phyloP scores from a whole-genome alignment of 2,329 filamentous ascomycete genomes.

The Apiospora rasikravindrae region DNA sequence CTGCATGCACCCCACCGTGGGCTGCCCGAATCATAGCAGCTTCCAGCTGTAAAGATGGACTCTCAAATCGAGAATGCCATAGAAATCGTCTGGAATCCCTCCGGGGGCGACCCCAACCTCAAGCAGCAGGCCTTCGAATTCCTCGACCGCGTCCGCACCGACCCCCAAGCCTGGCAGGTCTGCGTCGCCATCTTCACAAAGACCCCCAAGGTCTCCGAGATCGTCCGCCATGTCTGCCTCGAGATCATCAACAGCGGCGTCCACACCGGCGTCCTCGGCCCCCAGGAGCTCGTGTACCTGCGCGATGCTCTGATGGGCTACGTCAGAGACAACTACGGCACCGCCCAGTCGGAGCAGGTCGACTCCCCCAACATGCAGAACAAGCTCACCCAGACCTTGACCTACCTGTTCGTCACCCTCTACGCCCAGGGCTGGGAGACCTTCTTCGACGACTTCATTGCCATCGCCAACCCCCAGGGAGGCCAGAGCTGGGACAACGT shows the following conservation, averaged over 20 bases:
- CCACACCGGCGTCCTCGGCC: slow-evolving; percentile 77
- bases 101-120: slow-evolving; percentile 70
- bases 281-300: slow-evolving; percentile 73
- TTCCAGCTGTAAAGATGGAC: slow-evolving; percentile 25
- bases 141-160: slow-evolving; percentile 76
- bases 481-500: slow-evolving; percentile 70
- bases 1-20: slow-evolving; percentile 44
- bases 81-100: slow-evolving; percentile 87
- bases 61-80: slow-evolving; percentile 89
- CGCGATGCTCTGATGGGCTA: slow-evolving; percentile 85
- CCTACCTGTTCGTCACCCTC: slow-evolving; percentile 86
- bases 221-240: slow-evolving; percentile 86
- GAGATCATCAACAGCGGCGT: slow-evolving; percentile 94
- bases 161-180: slow-evolving; percentile 88
- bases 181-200: slow-evolving; percentile 86
- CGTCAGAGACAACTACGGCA: slow-evolving; percentile 75
- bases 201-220: slow-evolving; percentile 75
- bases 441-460: slow-evolving; percentile 90
- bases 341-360: slow-evolving; percentile 57
- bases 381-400: slow-evolving; percentile 95
- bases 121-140: slow-evolving; percentile 86
- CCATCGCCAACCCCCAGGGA: slow-evolving; percentile 69
- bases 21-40: slow-evolving; percentile 51
- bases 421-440: slow-evolving; percentile 86
- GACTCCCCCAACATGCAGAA: slow-evolving; percentile 87